phyloP scores from a whole-genome alignment of 768 basidiomycete genomes.

The Phaeotremella fagi region DNA sequence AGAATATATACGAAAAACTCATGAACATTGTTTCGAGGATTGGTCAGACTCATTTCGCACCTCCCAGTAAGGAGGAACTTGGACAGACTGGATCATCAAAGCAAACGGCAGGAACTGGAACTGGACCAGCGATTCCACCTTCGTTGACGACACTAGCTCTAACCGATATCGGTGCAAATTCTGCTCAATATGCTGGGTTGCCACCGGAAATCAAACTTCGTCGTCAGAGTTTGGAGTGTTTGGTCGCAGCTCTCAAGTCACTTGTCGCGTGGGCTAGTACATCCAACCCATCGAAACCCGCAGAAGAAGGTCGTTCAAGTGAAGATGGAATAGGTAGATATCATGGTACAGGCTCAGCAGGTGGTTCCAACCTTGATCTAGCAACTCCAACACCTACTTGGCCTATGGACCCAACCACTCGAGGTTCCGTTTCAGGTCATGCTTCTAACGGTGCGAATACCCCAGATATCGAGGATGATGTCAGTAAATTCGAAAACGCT shows the following conservation, averaged over 20 bases:
- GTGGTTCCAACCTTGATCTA: constrained; percentile 26
- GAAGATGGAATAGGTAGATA: constrained; percentile 26
- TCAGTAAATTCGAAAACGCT: constrained; percentile 84
- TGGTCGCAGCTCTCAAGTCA: constrained; percentile 80
- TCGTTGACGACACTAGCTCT: constrained; percentile 59
- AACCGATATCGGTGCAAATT: constrained; percentile 55
- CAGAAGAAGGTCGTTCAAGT: constrained; percentile 18
- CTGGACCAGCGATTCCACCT: constrained; percentile 54
- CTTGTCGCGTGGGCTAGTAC: constrained; percentile 73
- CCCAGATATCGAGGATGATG: constrained; percentile 82
- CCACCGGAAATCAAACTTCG: constrained; percentile 78
- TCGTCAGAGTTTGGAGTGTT: constrained; percentile 89
- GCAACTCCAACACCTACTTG: constrained; percentile 29
- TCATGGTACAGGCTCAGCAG: constrained; percentile 9
- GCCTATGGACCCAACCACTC: constrained; percentile 16
- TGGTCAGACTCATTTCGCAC: constrained; percentile 57
- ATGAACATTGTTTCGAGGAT: constrained; percentile 97
- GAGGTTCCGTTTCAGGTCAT: constrained; percentile 12
- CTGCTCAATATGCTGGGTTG: constrained; percentile 53
- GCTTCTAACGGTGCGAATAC: constrained; percentile 51
- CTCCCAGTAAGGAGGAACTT: constrained; percentile 43
- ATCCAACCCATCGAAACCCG: constrained; percentile 15
- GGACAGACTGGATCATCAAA: constrained; percentile 32
- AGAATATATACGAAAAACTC: constrained; percentile 97
- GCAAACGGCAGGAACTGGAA: constrained; percentile 50